Evolutionary conservation across 2,329 filamentous ascomycete species (phyloP), one percentile per base, ranked within the genome.

Genomic region (Hypoxylon rubiginosum): DNA sequence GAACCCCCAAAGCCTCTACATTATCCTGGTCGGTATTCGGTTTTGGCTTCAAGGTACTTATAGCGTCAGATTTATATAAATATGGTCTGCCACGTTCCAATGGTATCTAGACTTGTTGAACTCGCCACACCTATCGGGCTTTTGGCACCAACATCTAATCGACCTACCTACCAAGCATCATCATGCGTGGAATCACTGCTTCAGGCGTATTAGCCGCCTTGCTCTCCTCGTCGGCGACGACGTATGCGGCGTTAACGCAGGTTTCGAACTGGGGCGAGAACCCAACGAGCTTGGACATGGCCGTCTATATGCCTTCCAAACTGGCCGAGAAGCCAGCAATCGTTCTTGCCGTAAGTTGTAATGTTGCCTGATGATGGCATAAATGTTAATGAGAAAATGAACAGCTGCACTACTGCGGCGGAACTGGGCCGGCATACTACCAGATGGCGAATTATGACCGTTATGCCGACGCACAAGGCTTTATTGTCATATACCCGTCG

Each of bases 401-500:
- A 52, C 46, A 72, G 71, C 46, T 72, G n/a, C 71, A 72, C 59
- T 60, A 52, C 21, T 72, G 71, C 30, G 64, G 65, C 30, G 69
- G 69, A 24, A 62, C 71, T 4, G 69, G 69, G 0, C 54, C 30
- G 11, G 17, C 28, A 6, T 71, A 72, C 50, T 63, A 68, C 46
- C 43, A 60, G 21, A 39, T 54, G 50, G 67, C 71, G 10, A 66
- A 68, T 39, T 72, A 70, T 36, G 66, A 66, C 34, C 45, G 7
- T 8, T 62, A 69, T 32, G 72, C 72, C 15, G 57, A 72, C 3
- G 41, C 58, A 6, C 15, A 62, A 6, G 72, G 72, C 4, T 72
- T 72, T 41, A 69, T 73, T 45, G 69, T 70, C 17, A 58, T 70
- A 3, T 73, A 73, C 41, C 72, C 72, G 5, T 50, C 58, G 17